A percentile compares a stretch with the other conserved stretches of the same genome.
phyloP scores from a whole-genome alignment of 768 basidiomycete genomes.

The Lactarius quietus region DNA sequence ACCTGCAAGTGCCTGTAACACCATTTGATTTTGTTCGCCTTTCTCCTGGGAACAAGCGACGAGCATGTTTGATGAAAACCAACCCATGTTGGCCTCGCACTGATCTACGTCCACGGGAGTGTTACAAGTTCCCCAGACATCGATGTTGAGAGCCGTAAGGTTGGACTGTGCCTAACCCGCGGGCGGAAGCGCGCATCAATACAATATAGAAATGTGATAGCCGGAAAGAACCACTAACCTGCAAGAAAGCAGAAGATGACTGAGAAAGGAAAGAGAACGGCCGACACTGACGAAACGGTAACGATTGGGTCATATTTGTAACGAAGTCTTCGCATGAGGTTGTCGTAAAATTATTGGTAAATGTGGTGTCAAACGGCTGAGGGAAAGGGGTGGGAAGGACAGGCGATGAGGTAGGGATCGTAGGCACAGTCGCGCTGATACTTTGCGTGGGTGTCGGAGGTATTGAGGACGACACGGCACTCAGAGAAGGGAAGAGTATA shows the following conservation, averaged over 20 bases:
- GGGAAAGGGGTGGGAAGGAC: constrained; percentile 72
- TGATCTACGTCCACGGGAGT: constrained; percentile 45
- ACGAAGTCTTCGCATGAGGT: constrained; percentile 67
- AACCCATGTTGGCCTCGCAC: constrained; percentile 65
- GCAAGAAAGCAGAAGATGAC: constrained; percentile 50
- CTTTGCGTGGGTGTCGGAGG: constrained; percentile 29
- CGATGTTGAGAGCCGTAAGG: constrained; percentile 55
- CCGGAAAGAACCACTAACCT: constrained; percentile 38
- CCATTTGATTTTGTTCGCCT: constrained; percentile 46
- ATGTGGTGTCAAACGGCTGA: constrained; percentile 62
- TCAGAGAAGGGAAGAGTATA: constrained; percentile 21
- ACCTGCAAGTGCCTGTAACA: constrained; percentile 55
- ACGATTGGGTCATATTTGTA: constrained; percentile 62
- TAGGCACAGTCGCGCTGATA: constrained; percentile 34
- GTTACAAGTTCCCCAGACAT: constrained; percentile 81
- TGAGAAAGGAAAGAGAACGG: constrained; percentile 65
- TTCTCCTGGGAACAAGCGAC: constrained; percentile 57
- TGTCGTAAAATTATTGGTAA: constrained; percentile 66
- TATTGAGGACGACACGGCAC: constrained; percentile 25
- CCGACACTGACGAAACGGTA: constrained; percentile 67
- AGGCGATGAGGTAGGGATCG: constrained; percentile 49
- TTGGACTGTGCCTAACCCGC: constrained; percentile 58
- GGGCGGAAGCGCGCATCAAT: constrained; percentile 14
- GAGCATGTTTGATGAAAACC: constrained; percentile 51
- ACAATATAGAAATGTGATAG: constrained; percentile 15